phyloP scores from a whole-genome alignment of 1,139 yeast species.

The Candida neerlandica region DNA sequence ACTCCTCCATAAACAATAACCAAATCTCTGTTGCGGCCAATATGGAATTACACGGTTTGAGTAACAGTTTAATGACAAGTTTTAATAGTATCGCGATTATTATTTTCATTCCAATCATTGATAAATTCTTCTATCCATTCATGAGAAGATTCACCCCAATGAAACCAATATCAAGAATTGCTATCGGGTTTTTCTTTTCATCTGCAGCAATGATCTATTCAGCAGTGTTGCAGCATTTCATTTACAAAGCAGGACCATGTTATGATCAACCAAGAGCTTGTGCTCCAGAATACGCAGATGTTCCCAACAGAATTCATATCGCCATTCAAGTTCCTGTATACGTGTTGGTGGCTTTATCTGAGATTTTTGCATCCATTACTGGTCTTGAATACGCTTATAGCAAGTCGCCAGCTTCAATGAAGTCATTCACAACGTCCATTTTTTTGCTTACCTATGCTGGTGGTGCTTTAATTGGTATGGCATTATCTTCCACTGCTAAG shows the following conservation, averaged over 20 bases:
- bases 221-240: constrained; percentile 73
- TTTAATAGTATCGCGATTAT: constrained; percentile 62
- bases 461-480: constrained; percentile 74
- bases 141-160: constrained; percentile 58
- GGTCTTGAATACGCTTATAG: constrained; percentile 71
- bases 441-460: constrained; percentile 61
- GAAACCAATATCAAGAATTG: constrained; percentile 71
- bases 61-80: constrained; percentile 65
- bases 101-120: constrained; percentile 61
- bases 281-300: constrained; percentile 28
- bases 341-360: constrained; percentile 59
- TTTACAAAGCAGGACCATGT: constrained; percentile 77
- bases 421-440: constrained; percentile 63
- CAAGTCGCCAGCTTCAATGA: constrained; percentile 66
- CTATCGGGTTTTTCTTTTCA: constrained; percentile 72
- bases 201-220: constrained; percentile 74
- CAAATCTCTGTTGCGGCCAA: constrained; percentile 64
- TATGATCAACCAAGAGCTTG: constrained; percentile 55
- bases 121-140: constrained; percentile 53
- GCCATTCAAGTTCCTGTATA: constrained; percentile 66
- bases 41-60: constrained; percentile 63
- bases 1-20: constrained; percentile 66
- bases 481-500: constrained; percentile 61
- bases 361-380: constrained; percentile 64
- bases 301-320: constrained; percentile 58